phyloP scores from a whole-genome alignment of 140 eudicot species.

The Erigeron philadelphicus region DNA sequence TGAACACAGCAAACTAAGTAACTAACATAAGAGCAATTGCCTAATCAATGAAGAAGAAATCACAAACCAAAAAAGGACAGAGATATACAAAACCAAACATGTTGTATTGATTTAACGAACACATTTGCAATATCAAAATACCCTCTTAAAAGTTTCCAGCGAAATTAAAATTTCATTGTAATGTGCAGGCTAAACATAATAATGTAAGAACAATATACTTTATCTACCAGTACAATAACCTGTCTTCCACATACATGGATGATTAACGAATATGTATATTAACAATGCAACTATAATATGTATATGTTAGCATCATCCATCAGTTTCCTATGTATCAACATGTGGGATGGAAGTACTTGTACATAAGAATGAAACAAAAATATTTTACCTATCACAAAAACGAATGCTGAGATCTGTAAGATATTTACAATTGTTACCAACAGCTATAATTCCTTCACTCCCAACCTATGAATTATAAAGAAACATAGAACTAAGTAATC shows the following conservation, averaged over 20 bases:
- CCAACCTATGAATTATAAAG: constrained; percentile 53
- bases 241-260: not conserved
- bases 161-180: not conserved
- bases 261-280: not conserved
- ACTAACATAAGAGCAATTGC: not conserved
- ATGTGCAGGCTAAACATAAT: not conserved
- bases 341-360: not conserved
- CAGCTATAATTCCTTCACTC: constrained; percentile 71
- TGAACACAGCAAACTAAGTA: not conserved
- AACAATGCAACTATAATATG: too few relatives aligned
- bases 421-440: constrained; percentile 81
- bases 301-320: not conserved
- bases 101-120: not conserved
- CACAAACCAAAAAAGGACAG: not conserved
- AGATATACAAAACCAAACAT: not conserved
- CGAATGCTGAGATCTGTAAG: constrained; percentile 85
- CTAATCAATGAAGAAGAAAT: not conserved
- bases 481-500: not conserved
- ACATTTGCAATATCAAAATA: not conserved
- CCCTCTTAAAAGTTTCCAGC: not conserved
- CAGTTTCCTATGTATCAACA: not conserved
- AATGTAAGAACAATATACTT: not conserved
- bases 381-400: constrained; percentile 74
- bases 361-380: not conserved
- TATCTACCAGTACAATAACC: not conserved